Base-by-base conservation (phyloP, 176 grass and related monocot genomes). In the Calamus simplicifolius region DNA sequence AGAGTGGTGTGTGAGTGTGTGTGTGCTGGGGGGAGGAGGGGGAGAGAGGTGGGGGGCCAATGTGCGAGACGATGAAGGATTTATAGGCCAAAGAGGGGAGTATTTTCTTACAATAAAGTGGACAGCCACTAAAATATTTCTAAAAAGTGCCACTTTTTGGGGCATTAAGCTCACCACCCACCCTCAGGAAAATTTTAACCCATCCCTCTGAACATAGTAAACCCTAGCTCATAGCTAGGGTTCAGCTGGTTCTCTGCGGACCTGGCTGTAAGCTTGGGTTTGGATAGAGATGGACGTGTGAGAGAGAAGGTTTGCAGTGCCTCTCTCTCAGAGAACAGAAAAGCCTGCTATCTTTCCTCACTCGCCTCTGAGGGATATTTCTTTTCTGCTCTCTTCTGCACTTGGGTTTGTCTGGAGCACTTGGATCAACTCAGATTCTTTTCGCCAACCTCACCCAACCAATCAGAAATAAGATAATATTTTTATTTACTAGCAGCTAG, bases 351-450 rank as follows among this genome's bases (percentile, higher is more conserved):
- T 14, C 50, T 59, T 56, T 57, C 27, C 25, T 27, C 49, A 5
- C 57, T 15, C 56, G 14, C 29, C 31, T 52, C 49, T 15, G 29
- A 29, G 52, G 62, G 52, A 26, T 59, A 26, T 3, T 69, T 61
- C 58, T 67, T 79, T 71, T 77, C 71, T 57, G 63, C 56, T 68
- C 74, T 63, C 64, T 64, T 79, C 57, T 57, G 80, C 72, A 75
- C 63, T 95, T 74, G 80, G 35, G 64, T 79, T 93, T 95, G 89
- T 95, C 89, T 69, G 81, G 72, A 74, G 89, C 81, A 67, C 68
- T 89, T 95, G 85, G 85, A 89, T 80, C 62, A 63, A 58, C 71
- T 65, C 78, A 82, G 89, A 89, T 95, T 89, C 81, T 76, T 78
- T 62, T 72, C 83, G 69, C 72, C 88, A 71, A 63, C 64, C 73